Evolutionary conservation across 331 rosid genomes (phyloP).

Genomic region (Acacia concinna): DNA sequence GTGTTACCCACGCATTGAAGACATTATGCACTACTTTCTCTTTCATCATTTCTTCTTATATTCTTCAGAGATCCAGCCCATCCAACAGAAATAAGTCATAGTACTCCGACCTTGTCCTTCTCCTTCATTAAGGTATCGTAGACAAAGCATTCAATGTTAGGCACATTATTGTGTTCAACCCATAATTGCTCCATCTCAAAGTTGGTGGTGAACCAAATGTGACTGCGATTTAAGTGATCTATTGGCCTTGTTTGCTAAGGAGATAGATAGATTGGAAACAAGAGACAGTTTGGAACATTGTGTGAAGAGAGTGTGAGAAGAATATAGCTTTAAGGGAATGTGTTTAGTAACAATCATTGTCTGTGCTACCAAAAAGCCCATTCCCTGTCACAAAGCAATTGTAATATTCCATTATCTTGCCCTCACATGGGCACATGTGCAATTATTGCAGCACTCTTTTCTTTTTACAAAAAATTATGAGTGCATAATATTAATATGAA

Average conservation of each 20-base stretch:
- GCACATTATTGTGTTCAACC: neutral
- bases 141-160: neutral
- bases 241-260: conserved; percentile 10
- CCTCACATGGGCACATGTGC: conserved; percentile 62
- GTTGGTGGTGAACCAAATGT: neutral
- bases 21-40: no score
- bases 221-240: neutral
- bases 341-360: conserved; percentile 56
- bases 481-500: conserved; percentile 22
- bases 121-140: neutral
- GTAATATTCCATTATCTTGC: conserved; percentile 31
- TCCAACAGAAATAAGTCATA: neutral
- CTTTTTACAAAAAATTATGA: neutral
- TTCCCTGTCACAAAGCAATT: conserved; percentile 44
- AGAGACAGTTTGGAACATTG: conserved; percentile 54
- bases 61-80: no score
- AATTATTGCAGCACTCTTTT: conserved; percentile 34
- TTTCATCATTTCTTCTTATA: no score
- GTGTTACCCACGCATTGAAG: no score
- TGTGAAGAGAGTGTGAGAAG: conserved; percentile 21
- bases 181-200: conserved; percentile 6
- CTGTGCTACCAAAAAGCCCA: conserved; percentile 50
- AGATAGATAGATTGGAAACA: conserved; percentile 26
- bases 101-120: neutral
- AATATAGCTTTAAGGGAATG: conserved; percentile 42